phyloP scores from a whole-genome alignment of 1,139 yeast genomes.

The Blastobotrys petasosporus region DNA sequence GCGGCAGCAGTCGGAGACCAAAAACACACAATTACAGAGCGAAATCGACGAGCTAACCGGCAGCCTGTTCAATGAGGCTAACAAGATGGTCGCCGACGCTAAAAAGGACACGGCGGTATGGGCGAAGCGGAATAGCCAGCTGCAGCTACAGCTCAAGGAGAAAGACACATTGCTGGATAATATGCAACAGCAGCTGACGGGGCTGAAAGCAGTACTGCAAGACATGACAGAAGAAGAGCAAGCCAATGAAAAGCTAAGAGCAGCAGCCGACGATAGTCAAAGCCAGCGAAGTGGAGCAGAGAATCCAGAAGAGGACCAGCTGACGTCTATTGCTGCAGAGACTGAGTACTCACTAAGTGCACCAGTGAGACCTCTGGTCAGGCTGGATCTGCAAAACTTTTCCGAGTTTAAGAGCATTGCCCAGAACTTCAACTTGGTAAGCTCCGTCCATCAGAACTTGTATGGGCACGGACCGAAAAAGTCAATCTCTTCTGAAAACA shows the following conservation, averaged over 20 bases:
- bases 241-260: neutral
- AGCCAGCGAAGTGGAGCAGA: slow-evolving; percentile 5
- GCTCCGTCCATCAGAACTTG: neutral
- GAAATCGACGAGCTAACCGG: slow-evolving; percentile 69
- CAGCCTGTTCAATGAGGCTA: slow-evolving; percentile 64
- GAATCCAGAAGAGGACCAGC: slow-evolving; percentile 2
- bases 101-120: slow-evolving; percentile 38
- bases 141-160: slow-evolving; percentile 64
- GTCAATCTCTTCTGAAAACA: too few relatives aligned
- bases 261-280: slow-evolving; percentile 10
- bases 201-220: slow-evolving; percentile 55
- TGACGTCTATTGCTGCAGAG: neutral
- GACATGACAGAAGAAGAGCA: slow-evolving; percentile 36
- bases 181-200: slow-evolving; percentile 62
- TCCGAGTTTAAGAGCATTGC: slow-evolving; percentile 13
- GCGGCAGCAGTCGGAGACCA: slow-evolving; percentile 44
- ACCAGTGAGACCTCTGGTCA: slow-evolving; percentile 19
- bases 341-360: slow-evolving; percentile 9
- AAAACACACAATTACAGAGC: slow-evolving; percentile 47
- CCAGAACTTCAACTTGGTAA: slow-evolving; percentile 11
- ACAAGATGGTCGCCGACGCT: slow-evolving; percentile 64
- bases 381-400: slow-evolving; percentile 18
- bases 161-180: slow-evolving; percentile 62
- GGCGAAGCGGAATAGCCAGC: slow-evolving; percentile 43
- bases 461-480: too few relatives aligned